phyloP scores from a whole-genome alignment of 2,329 filamentous ascomycete genomes.

The Aspergillus sp. region DNA sequence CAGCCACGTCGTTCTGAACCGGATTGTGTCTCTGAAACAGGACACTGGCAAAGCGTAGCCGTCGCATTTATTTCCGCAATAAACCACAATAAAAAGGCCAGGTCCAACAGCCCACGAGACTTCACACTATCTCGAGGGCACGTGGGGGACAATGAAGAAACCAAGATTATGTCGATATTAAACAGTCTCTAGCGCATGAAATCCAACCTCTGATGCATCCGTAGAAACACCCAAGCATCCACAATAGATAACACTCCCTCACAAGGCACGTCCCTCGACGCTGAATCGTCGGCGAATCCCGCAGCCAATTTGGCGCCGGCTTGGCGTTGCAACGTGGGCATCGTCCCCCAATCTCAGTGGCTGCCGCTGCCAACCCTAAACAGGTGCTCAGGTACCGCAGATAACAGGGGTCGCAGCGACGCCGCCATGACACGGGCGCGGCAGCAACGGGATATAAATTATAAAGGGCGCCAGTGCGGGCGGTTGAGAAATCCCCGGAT shows the following conservation, averaged over 20 bases:
- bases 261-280: background rate
- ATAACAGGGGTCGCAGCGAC: background rate
- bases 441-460: background rate
- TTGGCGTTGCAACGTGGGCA: slow-evolving; percentile 14
- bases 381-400: background rate
- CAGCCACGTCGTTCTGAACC: slow-evolving; percentile 82
- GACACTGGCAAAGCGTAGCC: slow-evolving; percentile 15
- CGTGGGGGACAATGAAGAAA: background rate
- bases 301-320: background rate
- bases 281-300: no score
- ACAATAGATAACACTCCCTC: background rate
- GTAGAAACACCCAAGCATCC: background rate
- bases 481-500: background rate
- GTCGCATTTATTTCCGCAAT: background rate
- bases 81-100: no score
- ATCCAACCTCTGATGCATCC: background rate
- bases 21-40: slow-evolving; percentile 89
- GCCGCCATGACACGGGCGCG: no score
- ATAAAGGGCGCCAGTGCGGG: background rate
- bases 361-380: background rate
- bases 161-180: background rate
- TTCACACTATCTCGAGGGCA: background rate
- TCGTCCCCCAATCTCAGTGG: slow-evolving; percentile 1
- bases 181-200: background rate
- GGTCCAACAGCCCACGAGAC: background rate